Percentiles rank a stretch among this genome's conserved stretches.
Evolutionary conservation across 192 early-diverging fungal genomes (phyloP).

Genomic region (Podila horticola): DNA sequence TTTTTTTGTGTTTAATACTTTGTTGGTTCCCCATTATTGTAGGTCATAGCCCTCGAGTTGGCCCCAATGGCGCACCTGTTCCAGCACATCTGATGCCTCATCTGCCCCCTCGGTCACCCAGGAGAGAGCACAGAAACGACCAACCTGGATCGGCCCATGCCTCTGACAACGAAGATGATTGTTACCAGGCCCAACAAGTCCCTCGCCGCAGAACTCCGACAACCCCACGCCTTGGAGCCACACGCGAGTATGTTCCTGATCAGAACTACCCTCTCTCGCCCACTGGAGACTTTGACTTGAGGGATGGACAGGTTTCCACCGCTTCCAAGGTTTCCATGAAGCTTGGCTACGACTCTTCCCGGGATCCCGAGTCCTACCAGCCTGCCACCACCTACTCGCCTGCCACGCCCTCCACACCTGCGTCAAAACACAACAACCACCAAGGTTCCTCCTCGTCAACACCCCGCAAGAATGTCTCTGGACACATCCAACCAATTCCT

Average conservation of each 20-base stretch:
- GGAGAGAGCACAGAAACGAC: conserved; percentile 44
- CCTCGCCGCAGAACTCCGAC: conserved; percentile 4
- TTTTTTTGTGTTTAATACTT: not conserved
- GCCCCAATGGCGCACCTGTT: not conserved
- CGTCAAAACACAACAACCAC: not conserved
- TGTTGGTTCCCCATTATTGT: not conserved
- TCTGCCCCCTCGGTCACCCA: conserved; percentile 38
- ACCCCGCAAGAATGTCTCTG: conserved; percentile 29
- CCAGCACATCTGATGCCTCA: conserved; percentile 16
- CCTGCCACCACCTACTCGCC: not conserved
- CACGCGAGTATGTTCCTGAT: conserved; percentile 2
- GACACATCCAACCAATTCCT: conserved; percentile 31
- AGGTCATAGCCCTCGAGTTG: not conserved
- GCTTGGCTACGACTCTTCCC: conserved; percentile 1
- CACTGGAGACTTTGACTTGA: not conserved
- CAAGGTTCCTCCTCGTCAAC: not conserved
- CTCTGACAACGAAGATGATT: conserved; percentile 44
- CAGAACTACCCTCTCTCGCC: conserved; percentile 11
- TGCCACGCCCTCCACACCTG: conserved; percentile 1
- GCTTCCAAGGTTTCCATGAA: conserved; percentile 12
- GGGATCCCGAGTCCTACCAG: not conserved
- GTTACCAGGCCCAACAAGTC: not conserved
- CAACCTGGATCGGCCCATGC: conserved; percentile 17
- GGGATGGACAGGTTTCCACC: conserved; percentile 3
- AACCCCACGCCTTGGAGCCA: not conserved